These are phyloP conservation scores for Gossypium ekmanianum DNA, from an alignment of 345 rosid genomes.

Conservation along the genomic window DNA sequence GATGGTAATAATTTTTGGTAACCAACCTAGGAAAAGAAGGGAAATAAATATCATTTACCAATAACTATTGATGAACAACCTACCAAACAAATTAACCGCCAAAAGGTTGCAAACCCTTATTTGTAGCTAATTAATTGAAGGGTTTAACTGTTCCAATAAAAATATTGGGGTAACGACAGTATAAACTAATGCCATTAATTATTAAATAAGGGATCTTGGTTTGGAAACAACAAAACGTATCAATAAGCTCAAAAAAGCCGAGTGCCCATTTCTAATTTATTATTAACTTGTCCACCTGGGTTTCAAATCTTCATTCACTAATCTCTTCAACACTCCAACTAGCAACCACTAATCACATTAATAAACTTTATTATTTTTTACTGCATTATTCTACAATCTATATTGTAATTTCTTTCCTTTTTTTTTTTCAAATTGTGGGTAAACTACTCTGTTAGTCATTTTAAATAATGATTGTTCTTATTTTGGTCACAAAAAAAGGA, in stretches of 20 bases:
- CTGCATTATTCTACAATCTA: neutral
- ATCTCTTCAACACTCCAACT: neutral
- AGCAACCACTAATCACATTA: no score
- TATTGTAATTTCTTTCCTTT: neutral
- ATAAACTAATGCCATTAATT: neutral
- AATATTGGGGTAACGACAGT: neutral
- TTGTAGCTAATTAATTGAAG: neutral
- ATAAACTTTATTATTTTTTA: neutral
- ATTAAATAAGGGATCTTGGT: neutral
- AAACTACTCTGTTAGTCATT: no score
- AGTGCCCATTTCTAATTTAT: neutral
- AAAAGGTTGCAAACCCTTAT: neutral
- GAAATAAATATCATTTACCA: neutral
- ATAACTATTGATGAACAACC: constrained; percentile 2
- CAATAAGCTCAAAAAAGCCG: neutral
- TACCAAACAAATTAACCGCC: neutral
- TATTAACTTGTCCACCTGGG: neutral
- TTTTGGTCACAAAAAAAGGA: neutral
- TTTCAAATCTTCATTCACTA: neutral
- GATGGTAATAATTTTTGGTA: neutral
- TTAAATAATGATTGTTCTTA: neutral
- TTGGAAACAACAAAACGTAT: neutral
- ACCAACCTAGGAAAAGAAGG: neutral
- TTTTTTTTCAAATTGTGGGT: neutral
- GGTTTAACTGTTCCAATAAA: neutral